Base-by-base conservation (phyloP, 2,329 filamentous ascomycete species). In the Gaeumannomyces tritici region DNA sequence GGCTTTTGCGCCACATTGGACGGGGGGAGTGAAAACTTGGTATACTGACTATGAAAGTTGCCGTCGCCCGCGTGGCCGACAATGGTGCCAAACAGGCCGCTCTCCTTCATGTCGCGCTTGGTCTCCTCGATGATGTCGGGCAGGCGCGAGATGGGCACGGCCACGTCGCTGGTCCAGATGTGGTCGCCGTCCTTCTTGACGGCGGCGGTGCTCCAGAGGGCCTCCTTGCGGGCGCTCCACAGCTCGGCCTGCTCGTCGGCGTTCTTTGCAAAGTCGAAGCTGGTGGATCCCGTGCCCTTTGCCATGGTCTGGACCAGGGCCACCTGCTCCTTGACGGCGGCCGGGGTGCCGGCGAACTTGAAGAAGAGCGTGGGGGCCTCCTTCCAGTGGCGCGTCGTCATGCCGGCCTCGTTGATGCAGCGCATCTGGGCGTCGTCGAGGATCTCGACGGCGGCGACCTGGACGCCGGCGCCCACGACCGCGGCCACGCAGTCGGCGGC, bases 391-490 rank as follows among this genome's bases (percentile, higher is more conserved):
- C 86, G 84, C 47, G 80, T 78, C 1, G 89, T 92, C 71, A 79
- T 81, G 29, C 88, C 87, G 0, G 86, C 84, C 31, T 82, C 78
- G 75, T 88, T 87, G 75, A 88, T 85, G 71, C 81, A 83, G 68
- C 77, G 79, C 84, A 97, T 97, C 77, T 96, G 92, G 63, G 92
- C 88, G 71, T 96, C 92, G 75, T 97, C 93, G 31, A 97, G 80
- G 63, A 97, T 89, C 76, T 97, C 93, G 56, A 97, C 86, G n/a
- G 93, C 93, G 0, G 93, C 92, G 55, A 97, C 87, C 33, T 90
- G 90, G 13, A 96, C 84, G 29, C 91, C 92, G 61, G 89, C 83
- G 57, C 85, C 85, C 5, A 97, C 92, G 13, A 96, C 91, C 62
- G 83, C 83, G 67, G 88, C 86, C 2, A 95, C 92, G 72, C 91